Evolutionary conservation across 176 grass and related monocot species (phyloP), one percentile per base, ranked within the genome.

Genomic region (Eragrostis nindensis): DNA sequence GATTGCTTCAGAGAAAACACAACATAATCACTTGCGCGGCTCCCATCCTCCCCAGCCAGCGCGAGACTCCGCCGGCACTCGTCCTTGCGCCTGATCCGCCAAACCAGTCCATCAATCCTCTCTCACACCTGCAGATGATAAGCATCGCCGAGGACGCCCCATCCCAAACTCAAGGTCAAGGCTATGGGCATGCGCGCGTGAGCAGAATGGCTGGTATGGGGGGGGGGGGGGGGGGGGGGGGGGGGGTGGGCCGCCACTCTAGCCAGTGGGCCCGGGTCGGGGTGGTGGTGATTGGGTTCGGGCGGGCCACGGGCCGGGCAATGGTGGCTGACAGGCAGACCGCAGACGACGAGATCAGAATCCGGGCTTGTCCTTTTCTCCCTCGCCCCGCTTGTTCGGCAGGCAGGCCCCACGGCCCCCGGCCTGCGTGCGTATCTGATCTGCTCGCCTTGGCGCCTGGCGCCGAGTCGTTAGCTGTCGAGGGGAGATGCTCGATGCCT

Each of bases 341-440:
- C 5, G 44, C 12, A 49, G 42, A 69, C 18, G 70, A 38, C 24
- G 84, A 70, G 78, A 63, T 77, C 66, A 77, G 87, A 81, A 89
- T 85, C 82, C 70, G 82, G 36, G 47, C 49, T 69, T 76, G 87
- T 85, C 82, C 87, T 89, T 80, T 65, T 85, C 50, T 48, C 32
- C 32, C 32, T 4, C 26, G 44, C 46, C 46, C 15, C 9, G 53
- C 48, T 32, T 50, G 27, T 36, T 56, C 71, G 48, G 11, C 5
- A 27, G 18, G 18, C 47, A 52, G 48, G 27, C 17, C 27, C 36
- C 16, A 43, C 29, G 71, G 42, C 10, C 44, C 50, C 38, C 48
- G 40, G n/a, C n/a, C 5, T 13, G 59, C 85, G 27, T 18, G 80
- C 81, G 81, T 80, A 75, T 80, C 76, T 80, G 87, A 75, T 80